phyloP scores from a whole-genome alignment of 1,284 basidiomycete genomes.

The Agroathelia rolfsii region DNA sequence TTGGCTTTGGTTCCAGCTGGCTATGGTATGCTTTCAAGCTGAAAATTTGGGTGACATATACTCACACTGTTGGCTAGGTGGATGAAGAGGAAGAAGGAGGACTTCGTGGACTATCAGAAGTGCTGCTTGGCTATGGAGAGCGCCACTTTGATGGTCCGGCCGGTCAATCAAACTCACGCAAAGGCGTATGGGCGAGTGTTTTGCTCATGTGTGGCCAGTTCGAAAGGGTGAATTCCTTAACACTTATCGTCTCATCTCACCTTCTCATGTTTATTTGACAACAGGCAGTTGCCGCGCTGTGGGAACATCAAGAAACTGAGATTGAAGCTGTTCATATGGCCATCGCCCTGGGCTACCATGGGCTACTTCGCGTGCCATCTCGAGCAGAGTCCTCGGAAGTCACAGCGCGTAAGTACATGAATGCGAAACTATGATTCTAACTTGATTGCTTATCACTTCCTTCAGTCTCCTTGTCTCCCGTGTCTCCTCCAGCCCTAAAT shows the following conservation, averaged over 20 bases:
- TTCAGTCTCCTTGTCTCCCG: slow-evolving; percentile 56
- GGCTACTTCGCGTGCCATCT: slow-evolving; percentile 77
- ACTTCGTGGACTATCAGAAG: slow-evolving; percentile 70
- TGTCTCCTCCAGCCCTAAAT: slow-evolving; percentile 62
- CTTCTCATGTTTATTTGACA: slow-evolving; percentile 2
- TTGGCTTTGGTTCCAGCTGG: slow-evolving; percentile 97
- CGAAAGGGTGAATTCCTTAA: slow-evolving; percentile 56
- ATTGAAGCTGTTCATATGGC: slow-evolving; percentile 94
- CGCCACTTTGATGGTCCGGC: slow-evolving; percentile 77
- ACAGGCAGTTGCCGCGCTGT: slow-evolving; percentile 83
- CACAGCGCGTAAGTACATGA: slow-evolving; percentile 72
- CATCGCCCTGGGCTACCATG: slow-evolving; percentile 89
- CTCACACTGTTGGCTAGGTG: slow-evolving; percentile 29
- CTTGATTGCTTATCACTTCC: slow-evolving; percentile 3
- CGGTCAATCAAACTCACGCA: slow-evolving; percentile 44
- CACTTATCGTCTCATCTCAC: slow-evolving; percentile 7
- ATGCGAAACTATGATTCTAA: too few relatives aligned
- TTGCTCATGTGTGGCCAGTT: slow-evolving; percentile 91
- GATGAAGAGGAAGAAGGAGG: slow-evolving; percentile 76
- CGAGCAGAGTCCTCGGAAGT: slow-evolving; percentile 73
- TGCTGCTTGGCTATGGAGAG: slow-evolving; percentile 83
- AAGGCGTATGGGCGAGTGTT: slow-evolving; percentile 83
- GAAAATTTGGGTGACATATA: slow-evolving; percentile 1
- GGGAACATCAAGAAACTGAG: slow-evolving; percentile 82
- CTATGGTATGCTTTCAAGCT: slow-evolving; percentile 60